Evolutionary conservation across 108 stramenopile species (phyloP), one percentile per base, ranked within the genome.

Genomic region (Skeletonema menzelii): DNA sequence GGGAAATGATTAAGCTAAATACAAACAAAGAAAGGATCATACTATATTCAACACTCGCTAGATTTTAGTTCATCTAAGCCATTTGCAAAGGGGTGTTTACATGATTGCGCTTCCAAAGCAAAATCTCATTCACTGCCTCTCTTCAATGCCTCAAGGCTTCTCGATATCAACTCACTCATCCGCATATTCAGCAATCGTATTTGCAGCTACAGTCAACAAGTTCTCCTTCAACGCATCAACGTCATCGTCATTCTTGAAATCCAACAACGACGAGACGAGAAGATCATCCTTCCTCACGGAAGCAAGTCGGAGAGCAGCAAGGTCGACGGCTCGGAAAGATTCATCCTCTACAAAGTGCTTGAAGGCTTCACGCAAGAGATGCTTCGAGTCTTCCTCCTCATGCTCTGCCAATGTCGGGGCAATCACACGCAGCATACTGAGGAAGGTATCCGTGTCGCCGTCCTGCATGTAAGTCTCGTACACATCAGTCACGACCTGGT

Each of bases 261-360:
- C 53, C 11, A 55, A n/a, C 42, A 55, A 6, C 0, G 24, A 55
- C 11, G 24, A 20, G 14, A 27, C 27, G 72, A 44, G 84, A 92
- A 56, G 89, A 88, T 27, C 82, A 86, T 79, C 70, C 20, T 67
- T 72, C n/a, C 59, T 53, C 27, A 58, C 66, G 24, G 77, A 32
- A 11, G 70, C 77, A n/a, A 79, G 71, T 30, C 77, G 70, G 15
- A 79, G 60, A 27, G 77, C 77, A n/a, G 65, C 55, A 31, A 79
- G 38, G 10, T 72, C 60, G 12, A 79, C 44, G 30, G 55, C 34
- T 44, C 63, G 63, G 19, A 77, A 77, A 13, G 32, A 13, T 6
- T 70, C 56, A 20, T 64, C 76, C 44, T 34, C 30, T 46, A 31
- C 30, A 34, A 77, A 65, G 32, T 34, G 27, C 26, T 49, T 42